Evolutionary conservation across 352 stramenopile species (phyloP).

Genomic region (Pythium diclinum): DNA sequence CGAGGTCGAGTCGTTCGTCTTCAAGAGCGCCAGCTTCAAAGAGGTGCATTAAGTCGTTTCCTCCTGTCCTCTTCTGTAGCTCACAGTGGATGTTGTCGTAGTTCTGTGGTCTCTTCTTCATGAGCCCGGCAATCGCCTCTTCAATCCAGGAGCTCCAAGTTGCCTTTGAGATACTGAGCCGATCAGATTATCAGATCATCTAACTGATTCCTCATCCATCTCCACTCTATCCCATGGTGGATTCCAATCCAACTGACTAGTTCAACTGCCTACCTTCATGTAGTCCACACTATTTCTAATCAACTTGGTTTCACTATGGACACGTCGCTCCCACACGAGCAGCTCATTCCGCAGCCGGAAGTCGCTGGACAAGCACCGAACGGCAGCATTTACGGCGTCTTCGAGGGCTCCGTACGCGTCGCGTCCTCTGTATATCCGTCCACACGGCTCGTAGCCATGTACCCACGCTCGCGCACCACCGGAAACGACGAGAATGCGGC

Average conservation of each 20-base stretch:
- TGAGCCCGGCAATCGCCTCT: slow-evolving; percentile 33
- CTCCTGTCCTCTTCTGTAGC: background rate
- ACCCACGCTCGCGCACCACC: slow-evolving; percentile 14
- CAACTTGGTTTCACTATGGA: slow-evolving; percentile 12
- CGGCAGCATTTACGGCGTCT: background rate
- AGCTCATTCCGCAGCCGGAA: background rate
- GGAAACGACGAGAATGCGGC: slow-evolving; percentile 26
- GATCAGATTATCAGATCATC: slow-evolving; percentile 9
- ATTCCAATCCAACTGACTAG: background rate
- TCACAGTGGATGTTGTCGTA: slow-evolving; percentile 10
- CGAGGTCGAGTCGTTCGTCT: slow-evolving; percentile 49
- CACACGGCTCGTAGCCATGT: slow-evolving; percentile 7
- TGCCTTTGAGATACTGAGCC: slow-evolving; percentile 38
- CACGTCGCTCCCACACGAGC: background rate
- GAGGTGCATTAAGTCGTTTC: slow-evolving; percentile 30
- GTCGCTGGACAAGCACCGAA: background rate
- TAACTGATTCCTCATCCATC: background rate
- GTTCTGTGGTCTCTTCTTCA: slow-evolving; percentile 56
- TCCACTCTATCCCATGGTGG: background rate
- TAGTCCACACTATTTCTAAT: slow-evolving; percentile 4
- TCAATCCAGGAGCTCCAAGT: slow-evolving; percentile 43
- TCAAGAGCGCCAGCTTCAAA: slow-evolving; percentile 53
- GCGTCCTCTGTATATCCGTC: background rate
- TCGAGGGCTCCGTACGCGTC: background rate
- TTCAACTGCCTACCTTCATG: background rate